Evolutionary conservation across 2,329 filamentous ascomycete genomes (phyloP).

Genomic region (Aspergillus ibericus): DNA sequence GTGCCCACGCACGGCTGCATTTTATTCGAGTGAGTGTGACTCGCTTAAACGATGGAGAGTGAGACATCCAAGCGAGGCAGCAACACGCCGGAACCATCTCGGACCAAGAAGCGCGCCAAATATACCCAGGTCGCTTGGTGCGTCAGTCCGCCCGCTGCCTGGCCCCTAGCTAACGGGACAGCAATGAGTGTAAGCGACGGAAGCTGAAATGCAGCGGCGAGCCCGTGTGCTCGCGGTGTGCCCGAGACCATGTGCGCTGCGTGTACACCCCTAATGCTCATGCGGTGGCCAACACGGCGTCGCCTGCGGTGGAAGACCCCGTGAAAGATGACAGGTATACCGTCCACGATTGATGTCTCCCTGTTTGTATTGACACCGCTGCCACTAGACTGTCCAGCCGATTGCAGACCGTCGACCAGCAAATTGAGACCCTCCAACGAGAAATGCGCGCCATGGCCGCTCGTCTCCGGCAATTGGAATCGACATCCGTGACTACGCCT

Average conservation of each 20-base stretch:
- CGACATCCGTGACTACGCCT: conserved; percentile 12
- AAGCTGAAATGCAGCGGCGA: conserved; percentile 76
- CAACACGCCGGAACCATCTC: conserved; percentile 20
- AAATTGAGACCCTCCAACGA: conserved; percentile 28
- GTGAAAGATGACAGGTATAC: conserved; percentile 22
- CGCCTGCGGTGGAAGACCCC: conserved; percentile 8
- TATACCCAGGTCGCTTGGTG: conserved; percentile 40
- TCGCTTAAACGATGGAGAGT: conserved; percentile 10
- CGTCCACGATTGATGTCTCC: not conserved
- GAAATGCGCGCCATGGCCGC: conserved; percentile 33
- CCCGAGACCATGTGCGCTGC: conserved; percentile 60
- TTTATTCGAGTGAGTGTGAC: not conserved
- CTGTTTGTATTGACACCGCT: not conserved
- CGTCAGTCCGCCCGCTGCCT: conserved; percentile 1
- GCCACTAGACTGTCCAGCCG: conserved; percentile 15
- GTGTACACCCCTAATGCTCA: conserved; percentile 65
- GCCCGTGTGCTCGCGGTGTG: conserved; percentile 66
- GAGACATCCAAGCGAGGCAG: conserved; percentile 3
- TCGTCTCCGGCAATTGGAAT: conserved; percentile 30
- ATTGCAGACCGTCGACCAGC: conserved; percentile 28
- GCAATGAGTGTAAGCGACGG: conserved; percentile 72
- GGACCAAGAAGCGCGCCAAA: conserved; percentile 34
- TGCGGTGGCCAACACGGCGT: not conserved
- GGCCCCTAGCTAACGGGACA: conserved; percentile 27
- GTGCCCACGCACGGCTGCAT: not conserved